Conservation (phyloP, 202 grass and related monocot species). For the Saccharum hybrid region DNA sequence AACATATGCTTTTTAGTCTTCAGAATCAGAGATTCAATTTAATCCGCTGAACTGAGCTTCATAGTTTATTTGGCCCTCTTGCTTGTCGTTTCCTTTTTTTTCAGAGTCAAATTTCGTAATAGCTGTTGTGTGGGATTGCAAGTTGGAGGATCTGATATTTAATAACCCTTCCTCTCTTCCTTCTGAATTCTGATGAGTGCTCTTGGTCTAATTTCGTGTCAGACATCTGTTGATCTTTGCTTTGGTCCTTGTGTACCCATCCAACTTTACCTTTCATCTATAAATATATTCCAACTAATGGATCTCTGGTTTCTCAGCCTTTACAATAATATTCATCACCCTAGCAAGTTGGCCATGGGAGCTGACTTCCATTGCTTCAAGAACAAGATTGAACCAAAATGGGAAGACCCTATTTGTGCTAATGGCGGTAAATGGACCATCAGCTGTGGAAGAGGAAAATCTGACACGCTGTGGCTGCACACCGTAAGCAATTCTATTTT, state of each 20-base stretch:
- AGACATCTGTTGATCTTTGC: slow-evolving; percentile 26
- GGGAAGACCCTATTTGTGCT: slow-evolving; percentile 94
- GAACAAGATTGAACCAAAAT: slow-evolving; percentile 91
- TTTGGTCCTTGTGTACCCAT: background rate
- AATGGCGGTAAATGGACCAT: slow-evolving; percentile 97
- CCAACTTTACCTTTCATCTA: background rate
- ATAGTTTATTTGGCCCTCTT: background rate
- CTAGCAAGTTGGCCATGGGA: slow-evolving; percentile 71
- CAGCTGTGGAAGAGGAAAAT: slow-evolving; percentile 76
- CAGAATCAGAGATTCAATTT: background rate
- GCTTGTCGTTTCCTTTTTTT: background rate
- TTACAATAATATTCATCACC: slow-evolving; percentile 87
- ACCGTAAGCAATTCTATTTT: slow-evolving; percentile 62
- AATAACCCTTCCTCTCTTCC: background rate
- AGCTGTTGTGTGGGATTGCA: background rate
- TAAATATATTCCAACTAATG: slow-evolving; percentile 28
- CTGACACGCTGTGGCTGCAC: slow-evolving; percentile 85
- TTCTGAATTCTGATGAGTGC: background rate
- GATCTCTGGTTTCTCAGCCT: slow-evolving; percentile 58
- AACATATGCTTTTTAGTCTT: background rate
- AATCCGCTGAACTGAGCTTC: background rate
- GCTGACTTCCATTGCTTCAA: slow-evolving; percentile 97
- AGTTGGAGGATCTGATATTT: background rate
- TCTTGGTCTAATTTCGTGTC: background rate
- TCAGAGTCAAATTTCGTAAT: background rate